Percentiles rank a stretch among this genome's conserved stretches.
Evolutionary conservation across 352 stramenopile species (phyloP).

Genomic region (Globisporangium orthogonon): DNA sequence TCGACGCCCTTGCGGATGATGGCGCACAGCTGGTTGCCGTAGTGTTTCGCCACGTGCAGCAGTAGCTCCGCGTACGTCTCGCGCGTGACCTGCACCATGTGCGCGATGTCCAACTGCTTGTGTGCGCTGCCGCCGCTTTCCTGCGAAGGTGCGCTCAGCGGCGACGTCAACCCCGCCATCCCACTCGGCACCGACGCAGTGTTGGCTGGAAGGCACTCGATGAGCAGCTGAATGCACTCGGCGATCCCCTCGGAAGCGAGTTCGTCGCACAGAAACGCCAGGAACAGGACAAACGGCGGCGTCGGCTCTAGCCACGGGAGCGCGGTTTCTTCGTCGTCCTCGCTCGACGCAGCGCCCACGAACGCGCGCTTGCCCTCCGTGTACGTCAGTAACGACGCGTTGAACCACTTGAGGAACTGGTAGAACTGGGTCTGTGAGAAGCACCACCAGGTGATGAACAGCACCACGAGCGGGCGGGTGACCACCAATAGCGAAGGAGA

Average conservation of each 20-base stretch:
- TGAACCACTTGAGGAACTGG: constrained; percentile 80
- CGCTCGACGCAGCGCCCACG: not conserved
- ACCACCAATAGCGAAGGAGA: too few species aligned
- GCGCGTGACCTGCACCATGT: constrained; percentile 73
- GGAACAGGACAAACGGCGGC: constrained; percentile 63
- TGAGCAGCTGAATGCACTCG: constrained; percentile 62
- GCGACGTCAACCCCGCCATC: not conserved
- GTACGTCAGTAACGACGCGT: constrained; percentile 51
- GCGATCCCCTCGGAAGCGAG: constrained; percentile 56
- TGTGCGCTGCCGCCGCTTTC: not conserved
- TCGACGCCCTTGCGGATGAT: constrained; percentile 33
- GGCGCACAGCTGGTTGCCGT: constrained; percentile 48
- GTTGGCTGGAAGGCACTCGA: constrained; percentile 57
- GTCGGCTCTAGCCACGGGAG: constrained; percentile 56
- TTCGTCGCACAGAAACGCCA: constrained; percentile 64
- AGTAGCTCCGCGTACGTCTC: constrained; percentile 54
- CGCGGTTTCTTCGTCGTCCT: constrained; percentile 21
- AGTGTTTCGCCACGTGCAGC: constrained; percentile 51
- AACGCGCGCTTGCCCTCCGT: constrained; percentile 66
- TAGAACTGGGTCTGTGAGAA: constrained; percentile 59
- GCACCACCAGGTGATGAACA: not conserved
- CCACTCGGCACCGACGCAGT: constrained; percentile 3
- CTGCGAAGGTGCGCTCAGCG: not conserved
- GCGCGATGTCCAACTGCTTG: constrained; percentile 41
- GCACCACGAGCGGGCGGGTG: too few species aligned